A percentile compares a stretch with the other conserved stretches of the same genome.
phyloP scores from a whole-genome alignment of 202 grass and related monocot species.

The Setaria italica region DNA sequence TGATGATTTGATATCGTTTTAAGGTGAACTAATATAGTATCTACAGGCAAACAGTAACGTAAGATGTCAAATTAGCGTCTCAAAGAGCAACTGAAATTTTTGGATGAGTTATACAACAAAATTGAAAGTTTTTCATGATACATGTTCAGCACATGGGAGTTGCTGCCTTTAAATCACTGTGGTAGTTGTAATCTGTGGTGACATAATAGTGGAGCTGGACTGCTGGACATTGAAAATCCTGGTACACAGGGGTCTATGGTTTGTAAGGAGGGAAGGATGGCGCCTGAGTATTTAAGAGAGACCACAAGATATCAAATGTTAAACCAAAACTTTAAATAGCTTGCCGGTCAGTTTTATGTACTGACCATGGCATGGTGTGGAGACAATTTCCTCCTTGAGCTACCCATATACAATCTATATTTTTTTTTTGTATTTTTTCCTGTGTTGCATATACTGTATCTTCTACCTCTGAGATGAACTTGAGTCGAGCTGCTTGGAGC shows the following conservation, averaged over 20 bases:
- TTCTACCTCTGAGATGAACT: too few relatives aligned
- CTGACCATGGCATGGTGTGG: too few relatives aligned
- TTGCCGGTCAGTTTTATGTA: too few relatives aligned
- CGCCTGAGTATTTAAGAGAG: neutral
- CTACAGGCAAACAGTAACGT: neutral
- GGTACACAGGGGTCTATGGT: neutral
- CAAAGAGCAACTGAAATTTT: neutral
- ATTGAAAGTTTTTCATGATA: neutral
- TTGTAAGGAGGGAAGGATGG: neutral
- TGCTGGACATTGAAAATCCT: neutral
- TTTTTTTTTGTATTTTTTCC: too few relatives aligned
- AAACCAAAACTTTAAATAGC: too few relatives aligned
- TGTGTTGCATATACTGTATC: too few relatives aligned
- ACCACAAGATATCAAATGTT: neutral
- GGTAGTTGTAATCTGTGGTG: neutral
- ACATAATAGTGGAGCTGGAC: neutral
- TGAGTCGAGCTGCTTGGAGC: too few relatives aligned
- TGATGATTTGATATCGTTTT: neutral
- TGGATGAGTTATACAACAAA: neutral
- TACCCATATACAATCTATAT: too few relatives aligned
- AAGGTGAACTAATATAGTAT: neutral
- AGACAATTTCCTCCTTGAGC: too few relatives aligned
- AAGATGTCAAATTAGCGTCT: neutral
- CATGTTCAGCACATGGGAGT: neutral
- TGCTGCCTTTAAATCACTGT: neutral